Evolutionary conservation across 2,329 filamentous ascomycete genomes (phyloP).

Genomic region (Akanthomyces lecanii): DNA sequence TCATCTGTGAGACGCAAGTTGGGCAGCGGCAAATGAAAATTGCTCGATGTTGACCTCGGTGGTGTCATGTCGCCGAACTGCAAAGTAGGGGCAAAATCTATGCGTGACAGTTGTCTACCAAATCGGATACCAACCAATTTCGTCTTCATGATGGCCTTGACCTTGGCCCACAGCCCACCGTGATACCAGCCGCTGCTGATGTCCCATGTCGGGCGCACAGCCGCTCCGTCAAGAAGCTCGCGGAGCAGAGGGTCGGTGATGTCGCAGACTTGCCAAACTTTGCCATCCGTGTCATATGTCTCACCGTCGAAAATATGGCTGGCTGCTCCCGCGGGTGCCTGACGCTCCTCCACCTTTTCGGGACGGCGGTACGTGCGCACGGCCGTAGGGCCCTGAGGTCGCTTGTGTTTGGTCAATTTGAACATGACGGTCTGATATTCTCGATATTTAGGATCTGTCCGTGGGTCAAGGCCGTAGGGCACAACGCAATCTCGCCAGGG

Average conservation of each 20-base stretch:
- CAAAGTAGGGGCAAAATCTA: slow-evolving; percentile 34
- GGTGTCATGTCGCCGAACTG: slow-evolving; percentile 34
- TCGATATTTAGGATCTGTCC: slow-evolving; percentile 69
- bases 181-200: slow-evolving; percentile 77
- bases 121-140: slow-evolving; percentile 70
- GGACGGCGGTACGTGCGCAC: slow-evolving; percentile 18
- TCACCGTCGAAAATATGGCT: slow-evolving; percentile 82
- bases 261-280: slow-evolving; percentile 93
- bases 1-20: slow-evolving; percentile 34
- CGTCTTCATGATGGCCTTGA: slow-evolving; percentile 80
- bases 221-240: slow-evolving; percentile 59
- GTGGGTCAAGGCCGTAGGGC: slow-evolving; percentile 80
- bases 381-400: slow-evolving; percentile 39
- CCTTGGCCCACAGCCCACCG: slow-evolving; percentile 76
- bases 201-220: slow-evolving; percentile 57
- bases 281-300: slow-evolving; percentile 71
- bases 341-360: slow-evolving; percentile 37
- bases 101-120: slow-evolving; percentile 43
- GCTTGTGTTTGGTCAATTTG: slow-evolving; percentile 57
- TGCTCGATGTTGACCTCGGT: slow-evolving; percentile 27
- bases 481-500: slow-evolving; percentile 89
- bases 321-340: slow-evolving; percentile 26
- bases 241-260: slow-evolving; percentile 74
- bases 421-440: slow-evolving; percentile 88
- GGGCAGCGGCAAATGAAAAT: slow-evolving; percentile 31